Conservation (phyloP, 805 yeast genomes). For the Cyberlindnera mississippiensis region DNA sequence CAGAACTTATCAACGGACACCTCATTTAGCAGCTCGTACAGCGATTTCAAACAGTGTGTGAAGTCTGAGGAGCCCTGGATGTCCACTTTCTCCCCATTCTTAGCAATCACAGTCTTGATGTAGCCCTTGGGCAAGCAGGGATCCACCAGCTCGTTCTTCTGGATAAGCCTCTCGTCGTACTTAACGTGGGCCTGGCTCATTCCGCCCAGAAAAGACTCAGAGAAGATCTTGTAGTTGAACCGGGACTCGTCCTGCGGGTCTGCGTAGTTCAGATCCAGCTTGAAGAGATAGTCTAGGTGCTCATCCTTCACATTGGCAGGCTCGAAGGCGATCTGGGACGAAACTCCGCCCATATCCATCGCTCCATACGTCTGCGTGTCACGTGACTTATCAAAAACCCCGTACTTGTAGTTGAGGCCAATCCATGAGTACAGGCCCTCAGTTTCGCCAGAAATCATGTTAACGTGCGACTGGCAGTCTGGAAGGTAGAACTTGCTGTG, state of each 20-base stretch:
- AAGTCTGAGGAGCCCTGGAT: slow-evolving; percentile 53
- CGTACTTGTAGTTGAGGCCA: slow-evolving; percentile 52
- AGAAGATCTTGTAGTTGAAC: slow-evolving; percentile 41
- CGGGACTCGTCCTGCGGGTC: slow-evolving; percentile 25
- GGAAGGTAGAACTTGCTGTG: slow-evolving; percentile 54
- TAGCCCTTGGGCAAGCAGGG: slow-evolving; percentile 57
- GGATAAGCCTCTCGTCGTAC: slow-evolving; percentile 38
- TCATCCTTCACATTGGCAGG: slow-evolving; percentile 37
- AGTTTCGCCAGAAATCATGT: slow-evolving; percentile 57
- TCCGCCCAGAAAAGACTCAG: slow-evolving; percentile 61
- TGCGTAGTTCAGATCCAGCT: slow-evolving; percentile 38
- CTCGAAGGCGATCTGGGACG: slow-evolving; percentile 69
- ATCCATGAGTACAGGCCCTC: slow-evolving; percentile 72
- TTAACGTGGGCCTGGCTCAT: slow-evolving; percentile 49
- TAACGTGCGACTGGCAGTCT: slow-evolving; percentile 57
- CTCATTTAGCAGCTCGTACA: slow-evolving; percentile 41
- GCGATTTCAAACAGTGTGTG: slow-evolving; percentile 40
- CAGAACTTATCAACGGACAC: slow-evolving; percentile 23
- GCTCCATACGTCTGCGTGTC: slow-evolving; percentile 57
- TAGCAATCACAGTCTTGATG: slow-evolving; percentile 15
- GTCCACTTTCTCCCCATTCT: slow-evolving; percentile 17
- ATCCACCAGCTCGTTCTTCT: slow-evolving; percentile 31
- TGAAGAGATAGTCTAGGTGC: slow-evolving; percentile 42
- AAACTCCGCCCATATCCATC: slow-evolving; percentile 99
- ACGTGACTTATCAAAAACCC: slow-evolving; percentile 34